Evolutionary conservation across 495 filamentous ascomycete genomes (phyloP), one percentile per base, ranked within the genome.

Genomic region (Aspergillus campestris): DNA sequence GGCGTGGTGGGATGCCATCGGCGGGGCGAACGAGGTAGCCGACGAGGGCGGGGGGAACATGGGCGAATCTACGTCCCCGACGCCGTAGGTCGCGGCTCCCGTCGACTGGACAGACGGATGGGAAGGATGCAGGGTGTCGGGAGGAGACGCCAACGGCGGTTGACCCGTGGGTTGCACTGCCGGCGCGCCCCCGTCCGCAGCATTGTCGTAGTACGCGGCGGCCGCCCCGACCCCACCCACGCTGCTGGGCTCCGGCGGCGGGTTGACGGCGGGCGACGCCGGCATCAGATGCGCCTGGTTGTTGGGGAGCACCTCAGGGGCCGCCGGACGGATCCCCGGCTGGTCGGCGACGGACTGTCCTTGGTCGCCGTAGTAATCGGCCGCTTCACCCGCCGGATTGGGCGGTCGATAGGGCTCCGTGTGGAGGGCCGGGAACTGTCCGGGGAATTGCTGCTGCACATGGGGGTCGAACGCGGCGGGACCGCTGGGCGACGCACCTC

Each of bases 281-380:
- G 69, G 45, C 64, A 73, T 69, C 55, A 77, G 49, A 51, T 77
- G 71, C 27, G 72, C 60, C 47, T 73, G 66, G 31, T 50, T 61
- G 42, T 73, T 70, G 2, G 76, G 72, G 13, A 82, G 73, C 8
- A 83, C 64, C 3, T 70, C 61, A 18, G 80, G 79, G 7, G 66
- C 64, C 5, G 69, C 54, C 15, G 73, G 71, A 29, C 81, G 71
- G 5, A 79, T 62, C 31, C 81, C 81, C 2, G 81, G 81, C 57
- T 84, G 81, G 1, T 67, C 46, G n/a, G 60, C 52, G 8, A 83
- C 79, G 9, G 78, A 82, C 52, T 83, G 65, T 0, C 80, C 81
- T 55, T 79, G 75, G 57, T 84, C 81, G 12, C 73, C 73, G 49
- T 84, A 84, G 56, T 82, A 85, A 37, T 82, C 79, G 15, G 81